These are phyloP conservation scores for Pythium catenulatum DNA, from an alignment of 352 stramenopile genomes.

Conservation along the genomic window DNA sequence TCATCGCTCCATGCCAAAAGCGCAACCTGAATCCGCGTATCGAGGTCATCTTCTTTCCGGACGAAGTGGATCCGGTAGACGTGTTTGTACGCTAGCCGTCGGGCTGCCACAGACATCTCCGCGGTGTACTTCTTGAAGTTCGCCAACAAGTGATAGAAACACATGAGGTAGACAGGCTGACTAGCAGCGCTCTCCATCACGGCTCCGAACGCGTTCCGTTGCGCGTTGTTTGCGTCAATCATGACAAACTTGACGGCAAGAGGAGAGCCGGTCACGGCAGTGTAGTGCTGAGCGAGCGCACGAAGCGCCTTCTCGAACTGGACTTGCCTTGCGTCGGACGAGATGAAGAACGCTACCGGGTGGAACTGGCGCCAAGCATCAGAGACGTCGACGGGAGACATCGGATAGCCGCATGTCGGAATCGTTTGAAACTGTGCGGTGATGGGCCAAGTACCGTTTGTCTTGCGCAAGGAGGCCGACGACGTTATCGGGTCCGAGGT, in stretches of 20 bases:
- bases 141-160: conserved; percentile 52
- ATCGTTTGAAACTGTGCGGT: too few species aligned
- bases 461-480: neutral
- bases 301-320: conserved; percentile 2
- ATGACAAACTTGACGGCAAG: conserved; percentile 29
- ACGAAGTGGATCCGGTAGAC: conserved; percentile 46
- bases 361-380: conserved; percentile 47
- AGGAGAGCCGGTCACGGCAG: neutral
- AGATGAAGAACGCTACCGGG: conserved; percentile 52
- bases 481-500: neutral
- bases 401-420: conserved; percentile 22
- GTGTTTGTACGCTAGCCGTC: neutral
- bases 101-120: neutral
- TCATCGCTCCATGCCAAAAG: neutral
- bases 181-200: neutral
- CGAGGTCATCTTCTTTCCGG: neutral
- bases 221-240: conserved; percentile 49
- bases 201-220: conserved; percentile 42
- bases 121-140: conserved; percentile 27
- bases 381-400: conserved; percentile 51
- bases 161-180: conserved; percentile 46
- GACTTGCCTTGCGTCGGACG: conserved; percentile 21
- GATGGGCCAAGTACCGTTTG: too few species aligned
- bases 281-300: neutral
- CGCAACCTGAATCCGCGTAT: neutral